Evolutionary conservation across 2,329 filamentous ascomycete species (phyloP).

Genomic region (Diaporthe ilicicola): DNA sequence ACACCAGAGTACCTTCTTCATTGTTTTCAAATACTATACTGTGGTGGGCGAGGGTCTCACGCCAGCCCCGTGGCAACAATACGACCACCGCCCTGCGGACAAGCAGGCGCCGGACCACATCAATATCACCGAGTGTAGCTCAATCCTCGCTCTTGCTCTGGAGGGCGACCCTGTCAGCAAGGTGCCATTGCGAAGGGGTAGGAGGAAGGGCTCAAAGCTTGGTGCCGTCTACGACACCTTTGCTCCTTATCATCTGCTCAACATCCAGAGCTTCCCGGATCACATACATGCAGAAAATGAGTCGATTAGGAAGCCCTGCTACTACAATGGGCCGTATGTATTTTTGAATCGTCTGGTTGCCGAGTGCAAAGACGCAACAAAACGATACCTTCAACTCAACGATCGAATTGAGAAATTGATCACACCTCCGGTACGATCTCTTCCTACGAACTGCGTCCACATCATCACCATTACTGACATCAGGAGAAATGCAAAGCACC

Average conservation of each 20-base stretch:
- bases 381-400: slow-evolving; percentile 65
- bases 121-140: slow-evolving; percentile 66
- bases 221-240: slow-evolving; percentile 67
- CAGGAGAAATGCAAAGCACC: slow-evolving; percentile 41
- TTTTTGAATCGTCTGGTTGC: slow-evolving; percentile 66
- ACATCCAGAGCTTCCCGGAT: slow-evolving; percentile 67
- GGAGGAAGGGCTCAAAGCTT: slow-evolving; percentile 53
- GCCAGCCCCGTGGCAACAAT: slow-evolving; percentile 68
- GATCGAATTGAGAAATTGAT: slow-evolving; percentile 65
- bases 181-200: slow-evolving; percentile 57
- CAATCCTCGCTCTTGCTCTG: slow-evolving; percentile 66
- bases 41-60: slow-evolving; percentile 63
- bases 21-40: slow-evolving; percentile 73
- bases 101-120: slow-evolving; percentile 58
- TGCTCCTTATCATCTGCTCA: slow-evolving; percentile 67
- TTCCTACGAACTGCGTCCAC: not conserved
- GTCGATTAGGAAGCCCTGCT: slow-evolving; percentile 59
- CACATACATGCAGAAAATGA: slow-evolving; percentile 64
- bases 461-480: no score
- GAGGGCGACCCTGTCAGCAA: slow-evolving; percentile 59
- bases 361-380: slow-evolving; percentile 68
- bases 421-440: slow-evolving; percentile 57
- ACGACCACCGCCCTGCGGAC: slow-evolving; percentile 55
- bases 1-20: slow-evolving; percentile 66
- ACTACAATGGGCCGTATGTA: slow-evolving; percentile 68